Evolutionary conservation across 169 alveolate species (phyloP).

Genomic region (Perkinsus chesapeaki): DNA sequence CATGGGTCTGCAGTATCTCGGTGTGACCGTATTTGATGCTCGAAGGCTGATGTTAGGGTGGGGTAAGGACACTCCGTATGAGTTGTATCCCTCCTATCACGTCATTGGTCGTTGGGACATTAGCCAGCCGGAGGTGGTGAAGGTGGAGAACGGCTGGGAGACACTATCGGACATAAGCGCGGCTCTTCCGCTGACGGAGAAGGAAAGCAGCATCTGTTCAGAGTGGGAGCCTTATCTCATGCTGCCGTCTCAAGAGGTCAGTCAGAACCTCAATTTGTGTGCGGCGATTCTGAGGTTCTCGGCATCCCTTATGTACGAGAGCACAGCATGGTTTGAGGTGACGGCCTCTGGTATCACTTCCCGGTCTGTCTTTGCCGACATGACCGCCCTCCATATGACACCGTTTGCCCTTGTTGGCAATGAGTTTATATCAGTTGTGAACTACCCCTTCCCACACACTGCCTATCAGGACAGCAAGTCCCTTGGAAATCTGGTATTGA

Average conservation of each 20-base stretch:
- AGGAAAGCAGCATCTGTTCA: neutral
- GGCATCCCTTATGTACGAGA: neutral
- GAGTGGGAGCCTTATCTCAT: neutral
- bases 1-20: neutral
- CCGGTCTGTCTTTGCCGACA: neutral
- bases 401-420: neutral
- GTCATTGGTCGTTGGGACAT: neutral
- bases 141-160: neutral
- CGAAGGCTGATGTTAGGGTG: neutral
- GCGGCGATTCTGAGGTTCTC: neutral
- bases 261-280: neutral
- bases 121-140: neutral
- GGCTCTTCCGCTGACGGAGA: neutral
- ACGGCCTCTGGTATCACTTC: neutral
- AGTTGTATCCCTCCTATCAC: neutral
- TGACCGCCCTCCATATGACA: neutral
- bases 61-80: neutral
- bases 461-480: neutral
- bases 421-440: neutral
- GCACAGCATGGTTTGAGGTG: neutral
- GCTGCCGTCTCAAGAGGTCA: neutral
- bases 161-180: neutral
- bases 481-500: neutral
- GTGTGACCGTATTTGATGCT: neutral
- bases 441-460: neutral